Evolutionary conservation across 2,329 filamentous ascomycete species (phyloP), one percentile per base, ranked within the genome.

Genomic region (Daldinia eschscholtzii): DNA sequence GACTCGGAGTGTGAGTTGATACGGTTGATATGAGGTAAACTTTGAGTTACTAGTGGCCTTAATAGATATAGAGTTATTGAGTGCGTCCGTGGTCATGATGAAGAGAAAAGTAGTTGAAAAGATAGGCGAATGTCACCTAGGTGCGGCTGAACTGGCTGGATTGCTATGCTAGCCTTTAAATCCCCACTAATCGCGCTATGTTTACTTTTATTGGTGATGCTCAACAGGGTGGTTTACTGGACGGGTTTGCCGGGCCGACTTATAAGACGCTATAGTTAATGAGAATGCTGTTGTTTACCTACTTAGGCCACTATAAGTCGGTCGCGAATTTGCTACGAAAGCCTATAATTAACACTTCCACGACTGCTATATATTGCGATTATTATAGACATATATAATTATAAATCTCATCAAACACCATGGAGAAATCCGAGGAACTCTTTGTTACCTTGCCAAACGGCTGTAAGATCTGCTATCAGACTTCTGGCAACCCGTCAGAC

Each of bases 391-490:
- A n/a, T n/a, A n/a, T n/a, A n/a, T n/a, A n/a, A n/a, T n/a, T n/a
- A n/a, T n/a, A n/a, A n/a, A n/a, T n/a, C n/a, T n/a, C n/a, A n/a
- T n/a, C n/a, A n/a, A n/a, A n/a, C n/a, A n/a, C n/a, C n/a, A n/a
- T n/a, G n/a, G 46, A 52, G 28, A 52, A 4, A 26, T 52, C 46
- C 13, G 46, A 30, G 3, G 46, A 52, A 4, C 46, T 52, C 26
- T 52, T 52, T 33, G 46, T 52, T 30, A 30, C 46, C 7, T 52
- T 52, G 26, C 46, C 46, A 2, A 30, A 52, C 3, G 46, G 46
- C 13, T 52, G 46, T 10, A 52, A n/a, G 46, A 52, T 52, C 46
- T 52, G 46, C 26, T 52, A 52, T 13, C 6, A 10, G 46, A 52
- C 46, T 30, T 33, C 15, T 6, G 46, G 46, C 28, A 52, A 52